Percentiles rank a stretch among this genome's conserved stretches.
Conservation (phyloP, 2,329 filamentous ascomycete genomes). For the Xylariaceae sp. region DNA sequence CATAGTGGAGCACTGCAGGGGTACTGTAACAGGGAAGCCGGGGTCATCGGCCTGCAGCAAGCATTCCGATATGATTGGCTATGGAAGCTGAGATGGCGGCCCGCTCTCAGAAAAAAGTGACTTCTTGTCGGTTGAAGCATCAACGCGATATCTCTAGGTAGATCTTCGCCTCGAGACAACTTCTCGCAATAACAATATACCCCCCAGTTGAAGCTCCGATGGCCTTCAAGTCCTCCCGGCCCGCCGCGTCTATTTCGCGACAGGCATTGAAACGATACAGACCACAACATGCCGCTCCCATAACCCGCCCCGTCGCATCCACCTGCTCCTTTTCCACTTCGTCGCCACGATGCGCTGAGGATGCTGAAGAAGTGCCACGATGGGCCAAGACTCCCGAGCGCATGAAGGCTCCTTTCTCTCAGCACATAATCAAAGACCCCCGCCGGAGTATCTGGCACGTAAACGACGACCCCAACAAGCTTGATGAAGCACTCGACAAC, state of each 20-base stretch:
- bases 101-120: too few species aligned
- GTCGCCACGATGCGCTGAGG: conserved; percentile 10
- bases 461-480: conserved; percentile 68
- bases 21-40: too few species aligned
- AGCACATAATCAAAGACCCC: conserved; percentile 53
- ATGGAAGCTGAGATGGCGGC: too few species aligned
- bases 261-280: conserved; percentile 31
- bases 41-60: too few species aligned
- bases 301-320: conserved; percentile 11
- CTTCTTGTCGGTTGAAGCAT: too few species aligned
- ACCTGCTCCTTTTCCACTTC: conserved; percentile 24
- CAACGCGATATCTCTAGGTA: too few species aligned
- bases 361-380: conserved; percentile 44
- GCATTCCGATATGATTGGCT: too few species aligned
- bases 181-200: neutral
- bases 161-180: neutral
- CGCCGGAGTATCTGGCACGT: conserved; percentile 57
- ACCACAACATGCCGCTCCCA: conserved; percentile 12
- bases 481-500: conserved; percentile 74
- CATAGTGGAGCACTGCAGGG: too few species aligned
- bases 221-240: conserved; percentile 34
- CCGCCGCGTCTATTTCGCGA: conserved; percentile 30
- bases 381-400: conserved; percentile 67
- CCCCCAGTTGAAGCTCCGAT: conserved; percentile 21
- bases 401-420: conserved; percentile 67